Conservation (phyloP, 2,329 filamentous ascomycete genomes). For the Rugonectria rugulosa region DNA sequence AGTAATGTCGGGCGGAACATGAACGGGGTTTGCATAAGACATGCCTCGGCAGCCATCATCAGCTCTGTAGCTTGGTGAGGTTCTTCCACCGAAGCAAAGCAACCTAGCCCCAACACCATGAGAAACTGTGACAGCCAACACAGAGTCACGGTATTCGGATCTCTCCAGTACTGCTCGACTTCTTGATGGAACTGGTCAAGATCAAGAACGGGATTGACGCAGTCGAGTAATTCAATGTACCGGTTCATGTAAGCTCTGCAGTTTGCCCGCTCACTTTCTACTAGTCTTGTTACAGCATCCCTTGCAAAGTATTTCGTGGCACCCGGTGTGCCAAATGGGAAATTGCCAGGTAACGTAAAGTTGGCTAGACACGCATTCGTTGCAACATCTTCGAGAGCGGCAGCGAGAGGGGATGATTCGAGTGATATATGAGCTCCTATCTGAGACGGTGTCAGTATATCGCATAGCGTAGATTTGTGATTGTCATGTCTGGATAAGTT, state of each 20-base stretch:
- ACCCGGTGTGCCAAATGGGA: constrained; percentile 48
- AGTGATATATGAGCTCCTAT: constrained; percentile 39
- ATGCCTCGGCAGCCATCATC: constrained; percentile 48
- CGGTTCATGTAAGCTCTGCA: constrained; percentile 38
- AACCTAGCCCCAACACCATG: constrained; percentile 46
- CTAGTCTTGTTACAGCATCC: constrained; percentile 41
- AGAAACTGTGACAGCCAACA: constrained; percentile 46
- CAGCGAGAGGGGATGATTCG: constrained; percentile 38
- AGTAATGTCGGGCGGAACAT: constrained; percentile 47
- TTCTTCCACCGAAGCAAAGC: constrained; percentile 42
- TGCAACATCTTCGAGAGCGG: constrained; percentile 43
- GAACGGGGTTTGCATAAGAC: constrained; percentile 48
- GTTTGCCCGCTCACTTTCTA: constrained; percentile 39
- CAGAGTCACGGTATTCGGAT: constrained; percentile 40
- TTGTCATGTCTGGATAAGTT: background rate
- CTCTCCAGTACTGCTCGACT: constrained; percentile 43
- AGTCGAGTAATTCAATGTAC: constrained; percentile 44
- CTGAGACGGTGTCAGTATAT: constrained; percentile 21
- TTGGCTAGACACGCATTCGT: constrained; percentile 47
- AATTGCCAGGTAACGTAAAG: constrained; percentile 46
- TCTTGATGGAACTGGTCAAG: constrained; percentile 39
- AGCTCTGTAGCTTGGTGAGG: constrained; percentile 44
- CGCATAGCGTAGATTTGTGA: background rate
- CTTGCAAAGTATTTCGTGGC: constrained; percentile 44
- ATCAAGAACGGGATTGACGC: constrained; percentile 46